Evolutionary conservation across 164 flowering plant species (phyloP).

Genomic region (Kingdonia uniflora): DNA sequence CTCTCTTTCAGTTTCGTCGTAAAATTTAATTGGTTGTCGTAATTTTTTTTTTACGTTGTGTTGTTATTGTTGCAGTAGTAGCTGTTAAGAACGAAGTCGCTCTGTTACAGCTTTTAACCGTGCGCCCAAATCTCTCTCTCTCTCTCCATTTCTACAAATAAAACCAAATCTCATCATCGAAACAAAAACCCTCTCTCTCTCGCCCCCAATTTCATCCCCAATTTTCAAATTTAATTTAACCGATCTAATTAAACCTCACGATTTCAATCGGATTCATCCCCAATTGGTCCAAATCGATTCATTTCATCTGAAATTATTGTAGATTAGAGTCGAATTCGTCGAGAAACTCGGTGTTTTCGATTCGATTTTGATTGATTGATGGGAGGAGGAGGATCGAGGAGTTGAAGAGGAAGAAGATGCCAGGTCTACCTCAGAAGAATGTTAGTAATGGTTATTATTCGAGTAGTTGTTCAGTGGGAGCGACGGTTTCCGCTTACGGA

Average conservation of each 20-base stretch:
- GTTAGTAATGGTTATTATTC: conserved; percentile 16
- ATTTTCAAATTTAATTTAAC: background rate
- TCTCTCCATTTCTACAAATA: background rate
- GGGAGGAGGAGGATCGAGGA: conserved; percentile 4
- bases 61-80: too few relatives aligned
- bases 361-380: background rate
- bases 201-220: background rate
- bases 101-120: background rate
- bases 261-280: too few relatives aligned
- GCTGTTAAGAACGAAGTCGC: too few relatives aligned
- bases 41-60: background rate
- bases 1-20: too few relatives aligned
- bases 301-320: too few relatives aligned
- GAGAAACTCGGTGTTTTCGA: background rate
- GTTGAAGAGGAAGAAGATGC: conserved; percentile 14
- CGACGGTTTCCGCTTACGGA: conserved; percentile 36
- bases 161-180: conserved; percentile 2
- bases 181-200: background rate
- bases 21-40: too few relatives aligned
- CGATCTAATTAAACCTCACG: conserved; percentile 1
- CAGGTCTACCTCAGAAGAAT: conserved; percentile 27
- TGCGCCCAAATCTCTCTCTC: background rate
- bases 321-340: too few relatives aligned
- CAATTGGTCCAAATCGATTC: too few relatives aligned
- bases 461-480: conserved; percentile 18